These are phyloP conservation scores for Blastocystis sp. DNA, from an alignment of 352 stramenopile species.

Conservation along the genomic window DNA sequence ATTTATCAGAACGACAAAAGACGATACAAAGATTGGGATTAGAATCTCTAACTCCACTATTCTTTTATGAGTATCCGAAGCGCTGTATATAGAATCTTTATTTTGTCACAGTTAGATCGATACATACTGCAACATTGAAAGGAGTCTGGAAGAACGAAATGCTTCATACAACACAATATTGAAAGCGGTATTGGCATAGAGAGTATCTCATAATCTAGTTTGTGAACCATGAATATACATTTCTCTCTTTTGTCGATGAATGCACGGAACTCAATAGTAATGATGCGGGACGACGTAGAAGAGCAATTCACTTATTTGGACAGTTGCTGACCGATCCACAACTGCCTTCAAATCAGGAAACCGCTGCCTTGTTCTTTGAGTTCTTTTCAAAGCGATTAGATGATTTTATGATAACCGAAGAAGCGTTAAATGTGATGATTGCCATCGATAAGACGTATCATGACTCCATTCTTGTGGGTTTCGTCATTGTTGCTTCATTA, in stretches of 20 bases:
- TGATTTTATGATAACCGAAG: slow-evolving; percentile 14
- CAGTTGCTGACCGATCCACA: background rate
- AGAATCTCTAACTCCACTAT: too few relatives aligned
- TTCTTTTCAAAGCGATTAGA: slow-evolving; percentile 42
- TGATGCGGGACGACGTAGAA: background rate
- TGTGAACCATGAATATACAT: background rate
- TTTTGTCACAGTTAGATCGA: background rate
- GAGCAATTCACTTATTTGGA: slow-evolving; percentile 8
- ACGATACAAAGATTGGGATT: too few relatives aligned
- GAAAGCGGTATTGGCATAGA: background rate
- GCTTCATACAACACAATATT: background rate
- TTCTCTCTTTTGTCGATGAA: slow-evolving; percentile 42
- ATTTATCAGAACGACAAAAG: too few relatives aligned
- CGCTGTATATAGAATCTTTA: too few relatives aligned
- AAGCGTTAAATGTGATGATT: slow-evolving; percentile 2
- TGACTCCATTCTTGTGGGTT: background rate
- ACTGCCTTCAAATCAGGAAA: background rate
- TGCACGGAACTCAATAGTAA: slow-evolving; percentile 32
- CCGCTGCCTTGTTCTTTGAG: slow-evolving; percentile 26
- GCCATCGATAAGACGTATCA: background rate
- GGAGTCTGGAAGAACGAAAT: background rate
- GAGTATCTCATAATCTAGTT: background rate
- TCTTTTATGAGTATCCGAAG: too few relatives aligned
- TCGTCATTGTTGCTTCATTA: background rate
- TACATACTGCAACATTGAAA: slow-evolving; percentile 13